These are phyloP conservation scores for Pichia kudriavzevii DNA, from an alignment of 1,139 yeast genomes.

Conservation along the genomic window DNA sequence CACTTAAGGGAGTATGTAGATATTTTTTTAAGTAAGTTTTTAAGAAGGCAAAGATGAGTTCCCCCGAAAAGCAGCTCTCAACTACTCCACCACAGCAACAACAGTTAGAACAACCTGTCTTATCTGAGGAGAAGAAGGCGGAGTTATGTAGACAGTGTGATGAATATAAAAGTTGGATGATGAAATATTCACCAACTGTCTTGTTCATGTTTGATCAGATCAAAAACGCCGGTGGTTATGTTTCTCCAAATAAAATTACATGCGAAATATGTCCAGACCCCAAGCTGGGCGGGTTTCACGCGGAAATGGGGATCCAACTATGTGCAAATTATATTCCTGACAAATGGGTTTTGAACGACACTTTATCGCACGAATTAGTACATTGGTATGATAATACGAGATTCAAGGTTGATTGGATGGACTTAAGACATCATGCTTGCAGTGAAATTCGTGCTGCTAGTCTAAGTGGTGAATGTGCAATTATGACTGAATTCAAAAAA, in stretches of 20 bases:
- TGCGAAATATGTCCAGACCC: constrained; percentile 79
- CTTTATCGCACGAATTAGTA: constrained; percentile 83
- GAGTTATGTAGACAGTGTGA: constrained; percentile 53
- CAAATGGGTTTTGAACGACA: constrained; percentile 83
- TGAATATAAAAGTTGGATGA: constrained; percentile 70
- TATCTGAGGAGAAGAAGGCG: constrained; percentile 10
- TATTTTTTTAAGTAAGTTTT: too few relatives aligned
- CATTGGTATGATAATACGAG: constrained; percentile 90
- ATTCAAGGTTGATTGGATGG: constrained; percentile 76
- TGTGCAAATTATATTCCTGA: constrained; percentile 79
- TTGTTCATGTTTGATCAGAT: constrained; percentile 84
- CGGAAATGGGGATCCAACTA: constrained; percentile 74
- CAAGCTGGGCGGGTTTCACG: constrained; percentile 86
- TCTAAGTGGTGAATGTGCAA: constrained; percentile 91
- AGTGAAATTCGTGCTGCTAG: constrained; percentile 92
- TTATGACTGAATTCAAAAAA: constrained; percentile 70
- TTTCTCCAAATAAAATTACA: constrained; percentile 42
- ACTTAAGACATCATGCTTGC: constrained; percentile 91
- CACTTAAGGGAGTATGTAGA: too few relatives aligned
- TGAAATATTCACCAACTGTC: constrained; percentile 77
- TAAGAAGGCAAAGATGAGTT: background rate
- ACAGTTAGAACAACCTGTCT: constrained; percentile 38
- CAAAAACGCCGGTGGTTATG: constrained; percentile 56
- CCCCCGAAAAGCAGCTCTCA: background rate
- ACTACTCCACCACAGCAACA: too few relatives aligned